A percentile compares a stretch with the other conserved stretches of the same genome.
Evolutionary conservation across 2,329 filamentous ascomycete genomes (phyloP).

Genomic region (Dendrostoma leiphaemia): DNA sequence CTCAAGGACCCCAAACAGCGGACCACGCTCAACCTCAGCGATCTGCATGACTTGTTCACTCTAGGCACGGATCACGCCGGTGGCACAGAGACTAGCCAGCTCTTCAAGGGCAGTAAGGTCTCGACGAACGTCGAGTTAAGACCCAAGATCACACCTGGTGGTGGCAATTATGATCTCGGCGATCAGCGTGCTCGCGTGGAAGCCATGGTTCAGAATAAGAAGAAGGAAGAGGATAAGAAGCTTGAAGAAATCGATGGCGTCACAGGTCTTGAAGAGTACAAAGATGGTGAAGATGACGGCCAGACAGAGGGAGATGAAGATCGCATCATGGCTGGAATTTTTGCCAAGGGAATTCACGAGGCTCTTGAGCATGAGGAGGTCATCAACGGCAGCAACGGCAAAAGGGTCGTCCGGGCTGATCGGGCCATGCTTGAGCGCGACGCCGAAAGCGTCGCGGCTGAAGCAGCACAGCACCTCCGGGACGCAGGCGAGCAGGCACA

Average conservation of each 20-base stretch:
- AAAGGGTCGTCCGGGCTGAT: slow-evolving; percentile 69
- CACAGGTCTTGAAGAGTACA: slow-evolving; percentile 63
- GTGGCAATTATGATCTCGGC: slow-evolving; percentile 15
- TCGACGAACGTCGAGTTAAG: slow-evolving; percentile 28
- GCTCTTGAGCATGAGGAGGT: slow-evolving; percentile 92
- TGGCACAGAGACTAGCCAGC: slow-evolving; percentile 76
- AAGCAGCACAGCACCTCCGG: slow-evolving; percentile 74
- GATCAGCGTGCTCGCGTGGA: slow-evolving; percentile 12
- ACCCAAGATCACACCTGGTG: slow-evolving; percentile 16
- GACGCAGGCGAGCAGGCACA: slow-evolving; percentile 71
- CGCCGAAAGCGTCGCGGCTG: slow-evolving; percentile 73
- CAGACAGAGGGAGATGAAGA: slow-evolving; percentile 55
- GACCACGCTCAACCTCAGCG: slow-evolving; percentile 84
- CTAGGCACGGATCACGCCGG: slow-evolving; percentile 66
- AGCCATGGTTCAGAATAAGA: slow-evolving; percentile 11
- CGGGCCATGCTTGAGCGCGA: slow-evolving; percentile 77
- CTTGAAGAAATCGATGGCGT: slow-evolving; percentile 47
- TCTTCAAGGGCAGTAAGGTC: slow-evolving; percentile 88
- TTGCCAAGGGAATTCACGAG: slow-evolving; percentile 83
- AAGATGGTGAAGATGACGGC: slow-evolving; percentile 46
- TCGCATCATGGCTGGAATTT: slow-evolving; percentile 84
- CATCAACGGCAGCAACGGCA: slow-evolving; percentile 69
- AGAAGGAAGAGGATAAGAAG: slow-evolving; percentile 27
- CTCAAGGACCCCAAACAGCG: slow-evolving; percentile 91
- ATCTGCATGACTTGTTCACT: slow-evolving; percentile 89